Base-by-base conservation (phyloP, 2,329 filamentous ascomycete genomes). In the Hymenoscyphus fructigenus region DNA sequence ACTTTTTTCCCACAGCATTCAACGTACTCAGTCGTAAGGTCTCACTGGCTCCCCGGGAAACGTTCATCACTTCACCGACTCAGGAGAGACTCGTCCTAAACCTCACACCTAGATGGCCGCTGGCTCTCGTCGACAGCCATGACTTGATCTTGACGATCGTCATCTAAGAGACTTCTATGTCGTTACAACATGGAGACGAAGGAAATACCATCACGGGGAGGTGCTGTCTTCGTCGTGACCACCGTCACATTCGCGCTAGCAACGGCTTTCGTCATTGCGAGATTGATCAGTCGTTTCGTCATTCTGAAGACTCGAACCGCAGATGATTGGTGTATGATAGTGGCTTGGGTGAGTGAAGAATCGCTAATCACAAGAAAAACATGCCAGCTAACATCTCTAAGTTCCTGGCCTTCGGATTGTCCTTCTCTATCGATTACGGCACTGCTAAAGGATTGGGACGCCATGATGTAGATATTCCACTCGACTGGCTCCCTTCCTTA, bases 281-380 rank as follows among this genome's bases (percentile, higher is more conserved):
- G 93, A 62, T 81, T 96, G 70, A 79, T 91, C 53, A 92, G 91
- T 66, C 85, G 93, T 32, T 82, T 85, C 59, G 86, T 84, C 57
- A 88, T 97, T 59, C 89, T 97, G 63, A 86, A 85, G 70, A 88
- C 84, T 62, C 78, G 92, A 60, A 87, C 84, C 63, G 85, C 85
- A 80, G 92, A 96, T 78, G 93, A 97, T 81, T 90, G 88, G 77
- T 85, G 91, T 71, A 95, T 97, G 77, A 77, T 92, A 12, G 69
- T 91, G 50, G 92, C 93, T 63, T 97, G 92, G 93, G 77, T 87
- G 60, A 63, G 72, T 69, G 14, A 29, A 34, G 17, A 32, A 38
- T 14, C 20, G 3, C 3, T 20, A n/a, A 3, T 17, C 20, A 10
- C 17, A 29, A 9, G 34, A 36, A 14, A 15, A 14, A 14, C 34